Percentiles rank a stretch among this genome's conserved stretches.
Conservation (phyloP, 2,329 filamentous ascomycete genomes). For the Aciculosporium take region DNA sequence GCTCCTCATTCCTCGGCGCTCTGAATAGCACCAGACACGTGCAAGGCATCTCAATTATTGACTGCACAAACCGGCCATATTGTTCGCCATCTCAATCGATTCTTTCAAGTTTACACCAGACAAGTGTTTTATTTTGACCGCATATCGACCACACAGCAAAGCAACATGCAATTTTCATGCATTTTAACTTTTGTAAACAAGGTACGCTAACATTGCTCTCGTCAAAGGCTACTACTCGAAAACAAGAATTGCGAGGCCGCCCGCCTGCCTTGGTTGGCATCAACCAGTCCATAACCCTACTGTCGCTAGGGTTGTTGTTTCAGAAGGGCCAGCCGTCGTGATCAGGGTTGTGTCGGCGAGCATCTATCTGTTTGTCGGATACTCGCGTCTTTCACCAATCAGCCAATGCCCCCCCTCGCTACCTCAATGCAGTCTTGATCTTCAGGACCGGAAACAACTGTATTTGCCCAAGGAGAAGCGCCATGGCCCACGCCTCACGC, state of each 20-base stretch:
- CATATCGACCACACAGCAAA: background rate
- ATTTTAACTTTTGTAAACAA: background rate
- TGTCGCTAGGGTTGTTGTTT: background rate
- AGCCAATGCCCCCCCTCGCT: no score
- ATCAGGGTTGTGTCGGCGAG: no score
- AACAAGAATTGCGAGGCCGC: background rate
- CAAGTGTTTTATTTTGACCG: no score
- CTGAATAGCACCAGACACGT: background rate
- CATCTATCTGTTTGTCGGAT: background rate
- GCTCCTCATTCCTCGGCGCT: background rate
- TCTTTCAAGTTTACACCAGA: no score
- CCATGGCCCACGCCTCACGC: slow-evolving; percentile 35
- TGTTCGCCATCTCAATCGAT: no score
- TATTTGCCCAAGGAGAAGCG: slow-evolving; percentile 34
- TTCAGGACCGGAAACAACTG: slow-evolving; percentile 29
- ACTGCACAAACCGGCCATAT: no score
- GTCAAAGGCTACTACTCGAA: background rate
- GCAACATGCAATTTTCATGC: background rate
- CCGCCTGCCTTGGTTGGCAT: background rate
- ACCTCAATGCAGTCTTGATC: no score
- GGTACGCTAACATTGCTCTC: no score
- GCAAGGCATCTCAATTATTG: no score
- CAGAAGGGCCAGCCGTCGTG: background rate
- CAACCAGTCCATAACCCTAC: background rate
- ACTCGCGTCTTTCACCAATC: background rate